Conservation (phyloP, 768 basidiomycete species). For the Mycena crocata region DNA sequence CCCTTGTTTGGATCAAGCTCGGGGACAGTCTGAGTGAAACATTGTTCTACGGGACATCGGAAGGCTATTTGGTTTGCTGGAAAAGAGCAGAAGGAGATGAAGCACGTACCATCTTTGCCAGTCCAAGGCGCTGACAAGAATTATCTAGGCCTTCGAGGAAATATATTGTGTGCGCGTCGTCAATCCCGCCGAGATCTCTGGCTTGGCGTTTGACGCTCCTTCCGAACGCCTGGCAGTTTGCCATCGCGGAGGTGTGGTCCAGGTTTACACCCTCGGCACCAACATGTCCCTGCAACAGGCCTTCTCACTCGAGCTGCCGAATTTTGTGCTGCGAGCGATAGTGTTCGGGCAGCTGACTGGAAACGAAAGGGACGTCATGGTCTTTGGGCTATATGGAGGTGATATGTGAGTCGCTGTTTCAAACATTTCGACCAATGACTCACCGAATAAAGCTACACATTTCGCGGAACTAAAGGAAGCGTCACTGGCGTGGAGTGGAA, state of each 20-base stretch:
- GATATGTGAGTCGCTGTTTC: conserved; percentile 28
- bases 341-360: conserved; percentile 29
- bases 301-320: conserved; percentile 29
- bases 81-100: conserved; percentile 14
- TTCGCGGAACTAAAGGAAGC: conserved; percentile 26
- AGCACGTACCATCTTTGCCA: conserved; percentile 15
- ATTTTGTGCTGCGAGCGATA: conserved; percentile 31
- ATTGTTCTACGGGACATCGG: conserved; percentile 30
- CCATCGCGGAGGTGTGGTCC: conserved; percentile 32
- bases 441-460: conserved; percentile 27
- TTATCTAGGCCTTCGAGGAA: conserved; percentile 18
- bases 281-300: conserved; percentile 25
- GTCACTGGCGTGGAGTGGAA: conserved; percentile 14
- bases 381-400: conserved; percentile 34
- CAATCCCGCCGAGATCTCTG: conserved; percentile 32
- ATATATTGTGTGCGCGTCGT: neutral
- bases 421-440: conserved; percentile 8
- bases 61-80: conserved; percentile 33
- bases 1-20: conserved; percentile 29
- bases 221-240: conserved; percentile 33
- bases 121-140: too few species aligned
- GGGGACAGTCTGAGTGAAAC: conserved; percentile 29
- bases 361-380: conserved; percentile 28
- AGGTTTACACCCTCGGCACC: conserved; percentile 25
- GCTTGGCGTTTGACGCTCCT: conserved; percentile 33